Percentiles rank a stretch among this genome's conserved stretches.
Evolutionary conservation across 192 early-diverging fungal species (phyloP).

Genomic region (Mortierella claussenii): DNA sequence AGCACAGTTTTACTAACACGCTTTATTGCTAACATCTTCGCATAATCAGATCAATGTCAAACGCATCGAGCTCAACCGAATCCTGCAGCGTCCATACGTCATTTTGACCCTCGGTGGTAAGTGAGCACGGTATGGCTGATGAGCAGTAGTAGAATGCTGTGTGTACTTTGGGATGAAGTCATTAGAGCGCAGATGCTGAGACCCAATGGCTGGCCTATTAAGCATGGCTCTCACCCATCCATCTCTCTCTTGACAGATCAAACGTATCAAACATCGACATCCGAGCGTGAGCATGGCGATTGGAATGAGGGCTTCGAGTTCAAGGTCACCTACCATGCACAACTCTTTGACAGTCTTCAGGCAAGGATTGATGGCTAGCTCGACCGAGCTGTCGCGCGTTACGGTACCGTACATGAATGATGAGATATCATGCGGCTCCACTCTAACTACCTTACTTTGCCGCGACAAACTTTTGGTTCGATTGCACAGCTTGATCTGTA

Average conservation of each 20-base stretch:
- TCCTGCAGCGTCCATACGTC: constrained; percentile 72
- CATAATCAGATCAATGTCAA: constrained; percentile 66
- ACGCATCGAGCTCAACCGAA: constrained; percentile 64
- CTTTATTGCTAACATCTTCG: too few species aligned
- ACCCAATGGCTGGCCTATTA: too few species aligned
- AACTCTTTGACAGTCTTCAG: constrained; percentile 76
- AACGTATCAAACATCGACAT: constrained; percentile 69
- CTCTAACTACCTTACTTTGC: constrained; percentile 24
- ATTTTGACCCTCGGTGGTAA: constrained; percentile 69
- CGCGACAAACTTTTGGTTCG: too few species aligned
- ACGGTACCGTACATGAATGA: too few species aligned
- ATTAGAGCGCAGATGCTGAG: background rate
- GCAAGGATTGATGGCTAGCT: too few species aligned
- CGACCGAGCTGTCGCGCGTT: too few species aligned
- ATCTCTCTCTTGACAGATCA: constrained; percentile 57
- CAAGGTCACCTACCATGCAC: constrained; percentile 73
- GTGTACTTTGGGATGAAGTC: constrained; percentile 7
- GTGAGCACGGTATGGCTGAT: background rate
- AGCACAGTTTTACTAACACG: too few species aligned
- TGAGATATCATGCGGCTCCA: too few species aligned
- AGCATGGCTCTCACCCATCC: too few species aligned
- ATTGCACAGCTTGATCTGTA: constrained; percentile 81
- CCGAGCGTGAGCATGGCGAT: constrained; percentile 62
- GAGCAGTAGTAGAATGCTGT: too few species aligned
- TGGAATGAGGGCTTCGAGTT: constrained; percentile 83